Evolutionary conservation across 2,329 filamentous ascomycete species (phyloP).

Genomic region (Fusarium sp.): DNA sequence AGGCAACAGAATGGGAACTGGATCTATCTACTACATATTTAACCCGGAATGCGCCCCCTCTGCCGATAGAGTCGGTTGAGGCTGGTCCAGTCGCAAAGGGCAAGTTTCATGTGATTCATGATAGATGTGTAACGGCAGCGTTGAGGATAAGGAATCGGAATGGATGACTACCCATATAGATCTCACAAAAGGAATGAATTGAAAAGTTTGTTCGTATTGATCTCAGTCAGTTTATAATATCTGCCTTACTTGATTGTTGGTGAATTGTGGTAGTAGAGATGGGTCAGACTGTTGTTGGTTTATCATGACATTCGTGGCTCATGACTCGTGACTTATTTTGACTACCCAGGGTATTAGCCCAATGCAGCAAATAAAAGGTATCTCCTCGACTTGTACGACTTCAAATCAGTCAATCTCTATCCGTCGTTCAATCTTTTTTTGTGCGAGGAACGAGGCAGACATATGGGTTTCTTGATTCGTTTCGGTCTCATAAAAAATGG

Average conservation of each 20-base stretch:
- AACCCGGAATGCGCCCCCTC: slow-evolving; percentile 46
- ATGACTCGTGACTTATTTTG: background rate
- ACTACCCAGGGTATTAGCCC: background rate
- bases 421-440: no score
- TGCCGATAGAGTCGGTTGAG: slow-evolving; percentile 23
- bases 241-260: no score
- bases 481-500: background rate
- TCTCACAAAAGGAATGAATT: slow-evolving; percentile 37
- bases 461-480: no score
- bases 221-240: background rate
- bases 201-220: slow-evolving; percentile 29
- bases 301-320: slow-evolving; percentile 1
- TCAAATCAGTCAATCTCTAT: background rate
- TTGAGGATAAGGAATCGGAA: slow-evolving; percentile 17
- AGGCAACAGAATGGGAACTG: slow-evolving; percentile 21
- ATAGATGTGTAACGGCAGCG: slow-evolving; percentile 38
- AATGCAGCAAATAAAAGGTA: background rate
- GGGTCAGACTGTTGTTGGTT: background rate
- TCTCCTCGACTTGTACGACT: background rate
- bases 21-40: slow-evolving; percentile 40
- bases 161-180: slow-evolving; percentile 7
- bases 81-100: slow-evolving; percentile 46
- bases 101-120: slow-evolving; percentile 41
- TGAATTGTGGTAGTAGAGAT: background rate
- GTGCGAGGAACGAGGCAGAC: no score